Base-by-base conservation (phyloP, 768 basidiomycete genomes). In the Phlebiopsis gigantea region DNA sequence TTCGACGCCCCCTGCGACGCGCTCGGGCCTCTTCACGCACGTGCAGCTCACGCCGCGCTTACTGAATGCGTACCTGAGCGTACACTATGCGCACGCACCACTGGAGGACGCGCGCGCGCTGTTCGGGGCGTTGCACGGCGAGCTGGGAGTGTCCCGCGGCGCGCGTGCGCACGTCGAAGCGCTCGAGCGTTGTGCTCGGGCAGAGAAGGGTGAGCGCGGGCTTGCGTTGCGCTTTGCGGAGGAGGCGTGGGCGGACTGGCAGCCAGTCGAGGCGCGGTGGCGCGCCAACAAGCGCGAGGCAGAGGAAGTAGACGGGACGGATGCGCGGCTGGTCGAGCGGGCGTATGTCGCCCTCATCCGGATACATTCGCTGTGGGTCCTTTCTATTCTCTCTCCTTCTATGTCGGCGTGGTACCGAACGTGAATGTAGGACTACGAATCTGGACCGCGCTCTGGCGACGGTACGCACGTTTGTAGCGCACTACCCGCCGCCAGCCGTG, bases 11-110 rank as follows among this genome's bases (percentile, higher is more conserved):
- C 30, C n/a, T n/a, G n/a, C n/a, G 29, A 30, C n/a, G 31, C n/a
- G n/a, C n/a, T n/a, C n/a, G n/a, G 19, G 26, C 5, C 56, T 54
- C 55, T 93, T 96, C 69, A 66, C 68, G 5, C 62, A 75, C 53
- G 88, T 94, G 30, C 47, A 68, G 5, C 64, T 88, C 50, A 81
- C 83, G 0, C 63, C 90, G 0, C 76, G 79, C 1, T 78, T 97
- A 5, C 63, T 94, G 61, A 90, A 88, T 62, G 81, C 93, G 2
- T 98, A 91, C 66, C 73, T 97, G 49, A 82, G 88, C 12, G 87
- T 94, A 0, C 80, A 85, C 66, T 88, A 88, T 63, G 67, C 70
- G 2, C 86, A 88, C 61, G 70, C 77, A 4, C 65, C 71, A 0
- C 71, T 94, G 42, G 76, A 80, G 25, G 65, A 65, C 1, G 72